These are phyloP conservation scores for Wallacemonas sp. DNA, from an alignment of 208 protist genomes.

Conservation along the genomic window DNA sequence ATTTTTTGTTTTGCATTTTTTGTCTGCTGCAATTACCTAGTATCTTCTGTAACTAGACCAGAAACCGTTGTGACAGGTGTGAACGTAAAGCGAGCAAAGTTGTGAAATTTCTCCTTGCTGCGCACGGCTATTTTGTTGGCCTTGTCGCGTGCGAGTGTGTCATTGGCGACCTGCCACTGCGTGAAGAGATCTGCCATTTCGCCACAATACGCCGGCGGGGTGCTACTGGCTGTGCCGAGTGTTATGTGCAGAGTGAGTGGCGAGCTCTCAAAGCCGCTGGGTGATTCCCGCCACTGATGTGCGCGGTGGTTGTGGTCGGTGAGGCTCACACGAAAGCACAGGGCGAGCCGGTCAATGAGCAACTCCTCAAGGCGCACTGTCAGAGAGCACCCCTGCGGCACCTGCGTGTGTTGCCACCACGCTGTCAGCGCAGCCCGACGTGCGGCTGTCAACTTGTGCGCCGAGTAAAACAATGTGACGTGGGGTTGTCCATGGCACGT, in stretches of 20 bases:
- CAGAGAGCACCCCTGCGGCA: slow-evolving; percentile 36
- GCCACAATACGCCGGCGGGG: slow-evolving; percentile 46
- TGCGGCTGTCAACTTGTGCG: neutral
- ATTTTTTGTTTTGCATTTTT: neutral
- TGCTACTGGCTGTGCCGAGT: slow-evolving; percentile 33
- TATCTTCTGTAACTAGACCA: neutral
- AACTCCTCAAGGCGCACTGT: slow-evolving; percentile 41
- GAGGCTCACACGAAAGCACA: slow-evolving; percentile 48
- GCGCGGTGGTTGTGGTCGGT: neutral
- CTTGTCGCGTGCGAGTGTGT: slow-evolving; percentile 24
- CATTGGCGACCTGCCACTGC: slow-evolving; percentile 58
- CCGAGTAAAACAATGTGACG: slow-evolving; percentile 62
- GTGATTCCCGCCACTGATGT: slow-evolving; percentile 11
- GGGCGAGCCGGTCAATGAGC: slow-evolving; percentile 67
- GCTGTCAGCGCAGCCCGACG: neutral
- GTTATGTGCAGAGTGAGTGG: slow-evolving; percentile 65
- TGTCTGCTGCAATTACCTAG: neutral
- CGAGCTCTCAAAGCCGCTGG: slow-evolving; percentile 10
- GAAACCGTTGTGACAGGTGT: neutral
- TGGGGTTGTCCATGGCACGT: slow-evolving; percentile 31
- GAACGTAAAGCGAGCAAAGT: slow-evolving; percentile 51
- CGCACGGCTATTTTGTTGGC: slow-evolving; percentile 31
- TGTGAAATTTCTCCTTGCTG: slow-evolving; percentile 86
- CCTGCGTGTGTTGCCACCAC: slow-evolving; percentile 21
- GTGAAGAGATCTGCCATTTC: slow-evolving; percentile 58